Evolutionary conservation across 1,284 basidiomycete species (phyloP), one percentile per base, ranked within the genome.

Genomic region (Moniliophthora roreri): DNA sequence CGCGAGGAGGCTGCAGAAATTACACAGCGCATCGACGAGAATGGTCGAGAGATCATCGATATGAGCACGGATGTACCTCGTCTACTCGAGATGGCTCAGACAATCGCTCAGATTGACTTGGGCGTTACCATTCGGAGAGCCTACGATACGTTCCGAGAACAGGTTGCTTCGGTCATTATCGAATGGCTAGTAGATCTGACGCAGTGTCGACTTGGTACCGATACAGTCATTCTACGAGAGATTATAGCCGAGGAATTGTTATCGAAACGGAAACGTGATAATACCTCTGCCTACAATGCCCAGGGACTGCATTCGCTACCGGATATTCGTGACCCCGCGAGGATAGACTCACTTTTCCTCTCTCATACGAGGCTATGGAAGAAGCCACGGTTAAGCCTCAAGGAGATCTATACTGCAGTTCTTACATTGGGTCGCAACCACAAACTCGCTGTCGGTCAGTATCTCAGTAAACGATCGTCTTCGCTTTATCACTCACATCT

Each of bases 81-180:
- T 34, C 76, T 97, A 9, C 80, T 96, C 32, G 87, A 93, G 60
- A 85, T 89, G 49, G 93, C 93, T 0, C 86, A 85, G 49, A 80
- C 83, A 51, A 85, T 99, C 55, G 78, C 86, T 11, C 88, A 92
- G 62, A 95, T 98, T 58, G 95, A 98, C 63, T 76, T 99, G 1
- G 92, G 91, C 4, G 92, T 98, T 18, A 95, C 93, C 1, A 85
- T 99, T 49, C 84, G 94, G 4, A 81, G 90, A 18, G 89, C 93
- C 2, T 89, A 90, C 62, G 94, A 98, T 64, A 89, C 91, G 0
- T 98, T 94, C 66, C 83, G 88, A 57, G 96, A 99, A 66, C 89
- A 96, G 65, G 80, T 95, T 15, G 85, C 85, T 5, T 86, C 85
- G 1, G 84, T 91, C 26, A 81, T 96, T 53, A 87, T 96, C 56